Base-by-base conservation (phyloP, 2,329 filamentous ascomycete species). In the Chrysoporthe deuterocubensis region DNA sequence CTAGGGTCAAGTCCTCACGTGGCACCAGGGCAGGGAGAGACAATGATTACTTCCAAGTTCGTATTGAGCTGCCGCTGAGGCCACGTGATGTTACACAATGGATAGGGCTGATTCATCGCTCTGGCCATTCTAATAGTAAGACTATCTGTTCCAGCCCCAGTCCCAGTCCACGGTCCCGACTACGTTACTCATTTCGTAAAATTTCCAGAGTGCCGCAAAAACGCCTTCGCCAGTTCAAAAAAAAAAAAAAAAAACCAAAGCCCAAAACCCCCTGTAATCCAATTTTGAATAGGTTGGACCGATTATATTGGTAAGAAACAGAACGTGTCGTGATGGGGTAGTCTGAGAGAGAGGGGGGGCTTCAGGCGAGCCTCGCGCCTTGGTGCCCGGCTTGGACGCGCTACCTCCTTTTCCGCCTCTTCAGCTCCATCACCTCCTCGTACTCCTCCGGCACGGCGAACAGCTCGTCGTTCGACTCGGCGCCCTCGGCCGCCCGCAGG, bases 401-500 rank as follows among this genome's bases (percentile, higher is more conserved):
- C 46, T 63, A 68, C 43, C 48, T 66, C 69, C 34, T 63, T n/a
- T 64, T 62, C 32, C 67, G 46, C 50, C 32, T 66, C 62, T 62
- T 70, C 6, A 70, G 67, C 69, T 70, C 69, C 67, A 61, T 32
- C 6, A 66, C 37, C 2, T 67, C 64, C 26, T 69, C 67, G 18
- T 59, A 63, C 21, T 44, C 61, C 21, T 69, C 67, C 1, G 63
- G 50, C 14, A 63, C 59, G 7, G 69, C 66, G n/a, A 66, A 62
- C 48, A 64, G 18, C 18, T 66, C 62, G 46, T 72, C 68, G 11
- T 72, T 65, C 13, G 68, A 65, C 60, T 73, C 66, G 61, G 74
- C 66, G 26, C 74, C 74, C 21, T 73, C 71, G 11, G 75, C 72
- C 1, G 73, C 70, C 8, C 69, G 65, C 3, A 74, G 71, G 67